Evolutionary conservation across 371 early-diverging fungal genomes (phyloP).

Genomic region (Mortierella sp.): DNA sequence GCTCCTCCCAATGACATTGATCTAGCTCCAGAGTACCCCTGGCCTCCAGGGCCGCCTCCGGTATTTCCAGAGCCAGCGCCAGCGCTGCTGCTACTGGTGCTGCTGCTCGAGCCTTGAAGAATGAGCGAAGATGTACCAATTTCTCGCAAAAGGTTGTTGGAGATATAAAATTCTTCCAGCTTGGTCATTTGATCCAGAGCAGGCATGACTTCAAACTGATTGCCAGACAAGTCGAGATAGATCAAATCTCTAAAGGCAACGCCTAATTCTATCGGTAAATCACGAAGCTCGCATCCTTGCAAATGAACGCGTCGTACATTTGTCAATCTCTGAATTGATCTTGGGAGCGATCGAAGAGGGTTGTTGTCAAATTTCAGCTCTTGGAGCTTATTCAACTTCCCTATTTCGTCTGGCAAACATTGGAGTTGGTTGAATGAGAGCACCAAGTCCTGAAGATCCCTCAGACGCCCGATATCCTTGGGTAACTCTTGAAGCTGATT

Average conservation of each 20-base stretch:
- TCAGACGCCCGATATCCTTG: constrained; percentile 73
- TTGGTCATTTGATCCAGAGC: constrained; percentile 54
- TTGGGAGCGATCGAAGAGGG: constrained; percentile 51
- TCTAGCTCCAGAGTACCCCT: constrained; percentile 1
- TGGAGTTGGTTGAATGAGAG: constrained; percentile 69
- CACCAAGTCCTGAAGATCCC: constrained; percentile 67
- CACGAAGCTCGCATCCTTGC: constrained; percentile 57
- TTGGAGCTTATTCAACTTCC: constrained; percentile 66
- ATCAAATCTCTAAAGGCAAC: constrained; percentile 49
- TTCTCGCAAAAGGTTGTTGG: constrained; percentile 55
- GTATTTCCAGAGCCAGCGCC: constrained; percentile 13
- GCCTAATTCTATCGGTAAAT: constrained; percentile 57
- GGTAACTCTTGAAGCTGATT: constrained; percentile 73
- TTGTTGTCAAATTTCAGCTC: constrained; percentile 63
- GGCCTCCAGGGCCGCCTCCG: constrained; percentile 10
- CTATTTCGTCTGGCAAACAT: constrained; percentile 74
- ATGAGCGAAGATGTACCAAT: constrained; percentile 48
- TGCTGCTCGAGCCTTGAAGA: constrained; percentile 22
- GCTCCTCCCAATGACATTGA: neutral
- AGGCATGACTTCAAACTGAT: constrained; percentile 57
- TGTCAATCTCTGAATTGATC: constrained; percentile 41
- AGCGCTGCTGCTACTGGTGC: constrained; percentile 15
- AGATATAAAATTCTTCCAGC: constrained; percentile 54
- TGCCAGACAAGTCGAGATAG: constrained; percentile 54
- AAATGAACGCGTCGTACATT: constrained; percentile 51